These are phyloP conservation scores for Tetrahymena elliotti DNA, from an alignment of 73 alveolate genomes.

Conservation along the genomic window DNA sequence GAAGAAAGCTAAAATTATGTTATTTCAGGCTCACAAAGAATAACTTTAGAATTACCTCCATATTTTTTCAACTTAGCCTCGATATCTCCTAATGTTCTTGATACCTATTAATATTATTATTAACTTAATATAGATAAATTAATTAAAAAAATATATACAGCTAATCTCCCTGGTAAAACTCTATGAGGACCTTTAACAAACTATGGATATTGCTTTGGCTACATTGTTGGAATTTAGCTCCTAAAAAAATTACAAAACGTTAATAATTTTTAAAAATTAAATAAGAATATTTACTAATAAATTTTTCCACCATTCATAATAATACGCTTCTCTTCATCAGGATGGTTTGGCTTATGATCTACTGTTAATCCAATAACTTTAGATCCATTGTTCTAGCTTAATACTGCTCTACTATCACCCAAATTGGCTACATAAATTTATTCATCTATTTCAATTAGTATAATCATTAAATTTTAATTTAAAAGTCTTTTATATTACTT, in stretches of 20 bases:
- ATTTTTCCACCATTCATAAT: slow-evolving; percentile 88
- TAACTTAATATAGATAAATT: not conserved
- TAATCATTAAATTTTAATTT: no score
- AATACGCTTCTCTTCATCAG: slow-evolving; percentile 62
- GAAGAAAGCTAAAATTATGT: slow-evolving; percentile 58
- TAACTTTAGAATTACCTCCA: slow-evolving; percentile 92
- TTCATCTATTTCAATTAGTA: slow-evolving; percentile 45
- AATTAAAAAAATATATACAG: slow-evolving; percentile 14
- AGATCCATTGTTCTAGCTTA: slow-evolving; percentile 49
- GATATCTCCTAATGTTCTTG: slow-evolving; percentile 89
- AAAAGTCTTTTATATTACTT: not conserved
- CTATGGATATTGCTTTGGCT: slow-evolving; percentile 42
- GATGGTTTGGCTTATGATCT: slow-evolving; percentile 74
- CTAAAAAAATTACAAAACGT: not conserved
- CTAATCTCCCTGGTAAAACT: slow-evolving; percentile 88
- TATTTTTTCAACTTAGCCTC: slow-evolving; percentile 77
- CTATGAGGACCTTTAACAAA: slow-evolving; percentile 60
- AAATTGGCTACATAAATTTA: slow-evolving; percentile 64
- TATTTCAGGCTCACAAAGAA: slow-evolving; percentile 74
- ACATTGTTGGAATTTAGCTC: slow-evolving; percentile 36
- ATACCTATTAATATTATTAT: slow-evolving; percentile 27
- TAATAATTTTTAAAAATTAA: not conserved
- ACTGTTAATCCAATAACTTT: slow-evolving; percentile 48
- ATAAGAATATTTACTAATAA: slow-evolving; percentile 39
- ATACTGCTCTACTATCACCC: slow-evolving; percentile 71